A percentile compares a stretch with the other conserved stretches of the same genome.
phyloP scores from a whole-genome alignment of 1,284 basidiomycete genomes.

The Fomitopsis pinicola region DNA sequence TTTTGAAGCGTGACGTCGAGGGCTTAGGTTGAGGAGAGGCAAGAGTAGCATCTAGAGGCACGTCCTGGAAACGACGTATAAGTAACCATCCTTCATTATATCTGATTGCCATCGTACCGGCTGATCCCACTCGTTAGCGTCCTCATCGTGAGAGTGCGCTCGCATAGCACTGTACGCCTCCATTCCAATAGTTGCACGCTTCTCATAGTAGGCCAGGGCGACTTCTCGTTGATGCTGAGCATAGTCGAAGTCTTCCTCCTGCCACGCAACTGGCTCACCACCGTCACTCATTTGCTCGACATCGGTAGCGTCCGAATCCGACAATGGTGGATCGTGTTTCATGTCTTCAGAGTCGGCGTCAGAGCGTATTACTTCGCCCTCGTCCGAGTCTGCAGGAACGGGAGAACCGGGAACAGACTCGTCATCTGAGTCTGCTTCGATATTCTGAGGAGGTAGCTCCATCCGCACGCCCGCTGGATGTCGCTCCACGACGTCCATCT shows the following conservation, averaged over 20 bases:
- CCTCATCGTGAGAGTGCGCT: slow-evolving; percentile 38
- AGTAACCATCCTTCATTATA: background rate
- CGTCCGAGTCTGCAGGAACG: slow-evolving; percentile 42
- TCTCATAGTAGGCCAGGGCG: slow-evolving; percentile 64
- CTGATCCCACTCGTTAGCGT: slow-evolving; percentile 37
- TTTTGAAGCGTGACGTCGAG: slow-evolving; percentile 59
- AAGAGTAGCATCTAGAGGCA: slow-evolving; percentile 37
- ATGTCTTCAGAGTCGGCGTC: slow-evolving; percentile 18
- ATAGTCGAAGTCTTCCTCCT: slow-evolving; percentile 52
- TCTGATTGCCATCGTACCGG: slow-evolving; percentile 27
- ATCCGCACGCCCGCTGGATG: slow-evolving; percentile 29
- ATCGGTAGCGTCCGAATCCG: slow-evolving; percentile 23
- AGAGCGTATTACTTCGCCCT: slow-evolving; percentile 33
- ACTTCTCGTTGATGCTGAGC: slow-evolving; percentile 69
- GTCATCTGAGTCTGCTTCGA: slow-evolving; percentile 42
- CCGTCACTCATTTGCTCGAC: slow-evolving; percentile 22
- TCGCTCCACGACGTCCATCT: slow-evolving; percentile 65
- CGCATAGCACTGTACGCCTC: slow-evolving; percentile 48
- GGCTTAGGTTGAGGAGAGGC: slow-evolving; percentile 37
- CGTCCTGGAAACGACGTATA: slow-evolving; percentile 26
- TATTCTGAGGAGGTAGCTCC: slow-evolving; percentile 14
- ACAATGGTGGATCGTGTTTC: slow-evolving; percentile 7
- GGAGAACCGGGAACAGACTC: slow-evolving; percentile 36
- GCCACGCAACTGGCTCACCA: slow-evolving; percentile 33
- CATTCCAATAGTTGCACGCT: slow-evolving; percentile 50